Evolutionary conservation across 1,284 basidiomycete genomes (phyloP).

Genomic region (Austropuccinia psidii): DNA sequence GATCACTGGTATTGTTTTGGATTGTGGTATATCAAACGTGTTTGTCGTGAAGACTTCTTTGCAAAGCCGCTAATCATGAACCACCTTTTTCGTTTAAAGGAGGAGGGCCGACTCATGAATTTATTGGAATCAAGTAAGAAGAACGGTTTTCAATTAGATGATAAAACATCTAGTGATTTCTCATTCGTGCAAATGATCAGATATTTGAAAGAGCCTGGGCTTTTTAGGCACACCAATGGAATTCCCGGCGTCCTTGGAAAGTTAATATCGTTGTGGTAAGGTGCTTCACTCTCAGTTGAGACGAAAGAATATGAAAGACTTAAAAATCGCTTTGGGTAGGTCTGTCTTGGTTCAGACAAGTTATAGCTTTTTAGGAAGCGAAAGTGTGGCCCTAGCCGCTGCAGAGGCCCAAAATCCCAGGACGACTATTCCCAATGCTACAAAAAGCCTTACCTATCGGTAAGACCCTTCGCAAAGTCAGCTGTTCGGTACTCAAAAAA

Average conservation of each 20-base stretch:
- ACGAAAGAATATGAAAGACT: neutral
- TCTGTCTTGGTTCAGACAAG: conserved; percentile 45
- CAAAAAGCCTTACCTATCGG: conserved; percentile 63
- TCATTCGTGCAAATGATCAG: conserved; percentile 51
- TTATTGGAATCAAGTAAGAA: conserved; percentile 44
- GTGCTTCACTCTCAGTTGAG: neutral
- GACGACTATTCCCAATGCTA: conserved; percentile 68
- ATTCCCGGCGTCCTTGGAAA: conserved; percentile 46
- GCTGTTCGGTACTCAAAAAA: neutral
- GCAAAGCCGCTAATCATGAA: neutral
- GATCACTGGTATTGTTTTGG: conserved; percentile 60
- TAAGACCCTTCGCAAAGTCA: conserved; percentile 18
- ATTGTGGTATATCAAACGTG: conserved; percentile 61
- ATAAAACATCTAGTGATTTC: conserved; percentile 50
- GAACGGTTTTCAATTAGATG: conserved; percentile 41
- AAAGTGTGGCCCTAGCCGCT: conserved; percentile 29
- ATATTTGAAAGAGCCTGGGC: conserved; percentile 66
- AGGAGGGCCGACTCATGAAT: conserved; percentile 64
- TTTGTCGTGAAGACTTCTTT: neutral
- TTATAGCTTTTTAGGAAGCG: conserved; percentile 35
- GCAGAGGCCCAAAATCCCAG: conserved; percentile 63
- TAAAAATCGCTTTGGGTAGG: neutral
- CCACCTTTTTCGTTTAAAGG: conserved; percentile 53
- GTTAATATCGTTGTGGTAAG: conserved; percentile 48
- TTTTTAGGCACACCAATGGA: conserved; percentile 49